These are phyloP conservation scores for Pugionium cornutum DNA, from an alignment of 345 rosid genomes.

Conservation along the genomic window DNA sequence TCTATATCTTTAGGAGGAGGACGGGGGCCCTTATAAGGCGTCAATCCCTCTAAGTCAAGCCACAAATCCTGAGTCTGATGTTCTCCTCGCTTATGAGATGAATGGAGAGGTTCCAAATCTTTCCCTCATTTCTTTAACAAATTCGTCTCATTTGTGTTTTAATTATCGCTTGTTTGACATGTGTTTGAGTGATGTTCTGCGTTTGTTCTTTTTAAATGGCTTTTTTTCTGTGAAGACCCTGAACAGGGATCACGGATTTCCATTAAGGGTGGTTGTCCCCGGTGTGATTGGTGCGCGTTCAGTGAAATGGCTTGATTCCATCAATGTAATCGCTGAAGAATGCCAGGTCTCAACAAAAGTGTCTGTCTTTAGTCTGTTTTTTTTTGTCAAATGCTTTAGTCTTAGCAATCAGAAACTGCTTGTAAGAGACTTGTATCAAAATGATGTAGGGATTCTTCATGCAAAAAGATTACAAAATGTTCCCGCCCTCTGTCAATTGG, in stretches of 20 bases:
- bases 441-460: slow-evolving; percentile 83
- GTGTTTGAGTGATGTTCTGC: background rate
- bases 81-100: slow-evolving; percentile 96
- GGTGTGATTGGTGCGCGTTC: slow-evolving; percentile 99
- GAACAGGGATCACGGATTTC: slow-evolving; percentile 94
- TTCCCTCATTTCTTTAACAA: background rate
- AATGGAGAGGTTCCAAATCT: slow-evolving; percentile 69
- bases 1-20: slow-evolving; percentile 69
- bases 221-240: slow-evolving; percentile 53
- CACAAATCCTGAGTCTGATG: slow-evolving; percentile 90
- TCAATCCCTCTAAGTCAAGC: slow-evolving; percentile 87
- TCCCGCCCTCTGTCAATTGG: slow-evolving; percentile 96
- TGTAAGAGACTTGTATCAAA: slow-evolving; percentile 12
- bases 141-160: background rate
- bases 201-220: no score
- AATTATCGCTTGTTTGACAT: background rate
- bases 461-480: slow-evolving; percentile 99
- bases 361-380: slow-evolving; percentile 3
- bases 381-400: no score
- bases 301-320: slow-evolving; percentile 94
- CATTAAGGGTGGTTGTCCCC: slow-evolving; percentile 84
- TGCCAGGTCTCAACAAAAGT: slow-evolving; percentile 61
- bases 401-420: slow-evolving; percentile 17
- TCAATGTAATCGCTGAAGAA: slow-evolving; percentile 74
- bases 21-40: slow-evolving; percentile 98